phyloP scores from a whole-genome alignment of 1,139 yeast species.

The Hanseniaspora sp. region DNA sequence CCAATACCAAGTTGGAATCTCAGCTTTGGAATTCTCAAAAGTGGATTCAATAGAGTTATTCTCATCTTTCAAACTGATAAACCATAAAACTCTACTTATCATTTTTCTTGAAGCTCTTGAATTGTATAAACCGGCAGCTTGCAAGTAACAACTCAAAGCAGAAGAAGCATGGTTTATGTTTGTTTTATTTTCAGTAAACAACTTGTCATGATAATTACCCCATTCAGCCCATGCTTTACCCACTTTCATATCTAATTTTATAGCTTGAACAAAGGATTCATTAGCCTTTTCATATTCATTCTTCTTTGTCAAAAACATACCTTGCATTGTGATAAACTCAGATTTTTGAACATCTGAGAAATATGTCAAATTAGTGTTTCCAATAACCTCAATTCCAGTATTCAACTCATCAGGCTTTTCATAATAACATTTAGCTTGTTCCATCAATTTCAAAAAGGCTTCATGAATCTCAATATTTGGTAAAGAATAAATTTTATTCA shows the following conservation, averaged over 20 bases:
- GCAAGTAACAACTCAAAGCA: constrained; percentile 90
- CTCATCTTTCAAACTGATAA: constrained; percentile 80
- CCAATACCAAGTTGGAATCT: constrained; percentile 99
- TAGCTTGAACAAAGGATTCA: constrained; percentile 95
- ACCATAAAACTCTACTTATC: constrained; percentile 84
- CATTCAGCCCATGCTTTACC: constrained; percentile 99
- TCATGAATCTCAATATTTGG: constrained; percentile 98
- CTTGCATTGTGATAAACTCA: constrained; percentile 91
- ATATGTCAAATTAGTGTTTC: constrained; percentile 89
- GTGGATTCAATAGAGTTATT: constrained; percentile 75
- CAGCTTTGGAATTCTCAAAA: constrained; percentile 86
- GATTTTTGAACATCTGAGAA: constrained; percentile 97
- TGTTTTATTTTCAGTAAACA: constrained; percentile 73
- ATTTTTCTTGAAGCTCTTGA: constrained; percentile 82
- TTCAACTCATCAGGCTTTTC: constrained; percentile 77
- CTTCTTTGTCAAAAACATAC: constrained; percentile 89
- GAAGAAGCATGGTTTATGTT: constrained; percentile 82
- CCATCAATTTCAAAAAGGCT: constrained; percentile 87
- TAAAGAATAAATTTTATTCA: constrained; percentile 84
- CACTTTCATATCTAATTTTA: constrained; percentile 80
- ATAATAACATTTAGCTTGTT: constrained; percentile 95
- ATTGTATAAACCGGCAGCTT: constrained; percentile 93
- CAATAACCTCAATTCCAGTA: constrained; percentile 91
- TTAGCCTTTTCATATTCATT: constrained; percentile 90
- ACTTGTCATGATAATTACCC: constrained; percentile 88